Evolutionary conservation across 148 eudicot species (phyloP), one percentile per base, ranked within the genome.

Genomic region (Diospyros kaki): DNA sequence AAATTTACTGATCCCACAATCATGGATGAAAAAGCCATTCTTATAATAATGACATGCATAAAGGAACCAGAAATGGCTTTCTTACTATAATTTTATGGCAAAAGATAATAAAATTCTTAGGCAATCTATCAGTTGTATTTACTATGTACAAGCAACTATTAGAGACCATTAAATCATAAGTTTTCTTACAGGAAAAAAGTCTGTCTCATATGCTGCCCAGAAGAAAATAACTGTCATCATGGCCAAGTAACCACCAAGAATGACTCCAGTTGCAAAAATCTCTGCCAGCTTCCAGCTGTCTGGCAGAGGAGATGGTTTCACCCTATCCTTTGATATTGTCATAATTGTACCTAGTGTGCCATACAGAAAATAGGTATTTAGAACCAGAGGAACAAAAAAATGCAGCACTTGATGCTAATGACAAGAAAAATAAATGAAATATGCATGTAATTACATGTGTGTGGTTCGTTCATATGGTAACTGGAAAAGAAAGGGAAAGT

Each of bases 321-420:
- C 88, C 45, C 86, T 75, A 70, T 86, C 88, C 80, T 85, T 85
- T 66, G 88, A 85, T 63, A 85, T 85, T 52, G 88, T 83, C 88
- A 85, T 85, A 38, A 85, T 83, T 6, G 88, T 86, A 48, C 86
- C 86, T 86, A 78, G 72, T n/a, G 53, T 72, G 28, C 14, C 62
- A 66, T 11, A 48, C 46, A 1, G 55, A 4, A 1, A 46, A 13
- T 51, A 39, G 45, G 54, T 17, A 70, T 43, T 75, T 4, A 41
- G n/a, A 10, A 58, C 54, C 7, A 28, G 2, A 51, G 39, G 28
- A 28, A 28, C 28, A 28, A 28, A 38, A 15, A 74, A 2, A 64
- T 56, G 15, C 70, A 40, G 45, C 5, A 65, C 6, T 55, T 14
- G 10, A 64, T n/a, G 63, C 45, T 39, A 69, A 52, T 17, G 58